These are phyloP conservation scores for Warburgia ugandensis DNA, from an alignment of 164 flowering plant species.

Conservation along the genomic window DNA sequence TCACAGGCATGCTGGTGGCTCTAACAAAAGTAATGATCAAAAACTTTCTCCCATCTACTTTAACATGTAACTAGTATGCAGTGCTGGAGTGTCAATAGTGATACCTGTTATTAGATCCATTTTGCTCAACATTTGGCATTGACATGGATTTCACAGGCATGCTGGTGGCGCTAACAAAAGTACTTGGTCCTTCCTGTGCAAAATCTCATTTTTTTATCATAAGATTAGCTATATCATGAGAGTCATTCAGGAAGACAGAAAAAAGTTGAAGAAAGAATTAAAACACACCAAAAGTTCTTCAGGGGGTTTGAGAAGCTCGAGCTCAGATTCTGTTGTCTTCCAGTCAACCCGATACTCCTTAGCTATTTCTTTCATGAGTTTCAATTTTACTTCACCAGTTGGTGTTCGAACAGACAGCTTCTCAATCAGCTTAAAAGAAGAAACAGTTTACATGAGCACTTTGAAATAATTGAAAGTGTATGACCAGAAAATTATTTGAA, in stretches of 20 bases:
- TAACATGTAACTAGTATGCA: too few relatives aligned
- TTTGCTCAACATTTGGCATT: conserved; percentile 13
- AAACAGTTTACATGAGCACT: conserved; percentile 1
- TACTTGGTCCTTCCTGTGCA: conserved; percentile 67
- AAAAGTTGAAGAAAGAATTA: conserved; percentile 16
- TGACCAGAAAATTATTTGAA: too few relatives aligned
- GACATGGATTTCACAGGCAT: conserved; percentile 46
- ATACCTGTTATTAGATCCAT: too few relatives aligned
- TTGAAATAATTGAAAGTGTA: background rate
- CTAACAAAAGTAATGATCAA: too few relatives aligned
- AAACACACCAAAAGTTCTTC: conserved; percentile 62
- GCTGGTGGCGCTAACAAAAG: conserved; percentile 69
- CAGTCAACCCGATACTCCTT: conserved; percentile 85
- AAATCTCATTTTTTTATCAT: too few relatives aligned
- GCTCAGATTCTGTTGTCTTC: conserved; percentile 81
- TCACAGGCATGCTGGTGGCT: too few relatives aligned
- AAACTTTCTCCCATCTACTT: too few relatives aligned
- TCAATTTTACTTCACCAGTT: conserved; percentile 76
- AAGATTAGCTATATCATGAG: too few relatives aligned
- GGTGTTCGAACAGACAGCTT: conserved; percentile 88
- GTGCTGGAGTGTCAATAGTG: too few relatives aligned
- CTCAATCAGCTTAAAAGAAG: conserved; percentile 61
- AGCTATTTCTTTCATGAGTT: conserved; percentile 93
- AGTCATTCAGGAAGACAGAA: background rate
- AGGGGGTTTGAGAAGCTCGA: conserved; percentile 91